Evolutionary conservation across 345 rosid genomes (phyloP), one percentile per base, ranked within the genome.

Genomic region (Aquilaria sinensis): DNA sequence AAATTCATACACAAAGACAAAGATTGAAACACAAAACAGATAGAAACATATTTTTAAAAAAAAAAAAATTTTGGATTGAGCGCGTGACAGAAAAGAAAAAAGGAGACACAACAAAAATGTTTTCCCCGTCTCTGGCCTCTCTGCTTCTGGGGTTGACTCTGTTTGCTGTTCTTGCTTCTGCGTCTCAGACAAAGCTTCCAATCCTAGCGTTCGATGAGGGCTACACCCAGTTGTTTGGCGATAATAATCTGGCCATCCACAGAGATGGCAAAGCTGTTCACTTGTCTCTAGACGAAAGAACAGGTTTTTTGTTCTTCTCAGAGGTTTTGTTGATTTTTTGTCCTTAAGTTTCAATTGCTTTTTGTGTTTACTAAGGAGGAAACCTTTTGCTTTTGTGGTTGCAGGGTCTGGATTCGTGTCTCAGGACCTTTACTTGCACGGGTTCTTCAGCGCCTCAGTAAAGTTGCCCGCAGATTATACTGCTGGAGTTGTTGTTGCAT

Each of bases 381-480:
- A 37, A 37, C 43, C 53, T 12, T 5, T 31, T 48, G 37, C 4
- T 32, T 37, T 7, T 15, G 23, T n/a, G 52, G 29, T 59, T 64
- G 46, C 93, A 91, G 97, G 96, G 70, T 91, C 96, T 73, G 98
- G 97, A 53, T 90, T 93, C 73, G 90, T 70, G 56, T 93, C 98
- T 61, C 86, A 86, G 47, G 91, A 85, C 72, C 78, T 85, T 49
- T 93, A 90, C 71, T 70, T 80, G 23, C 90, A 83, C 75, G 97
- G 97, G 0, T 88, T 84, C 71, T 93, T 93, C 83, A 85, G 96
- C 70, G 89, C 96, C 65, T 87, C 92, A 31, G 81, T 93, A 31
- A 90, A 87, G 78, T 65, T 89, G 70, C 97, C 98, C 67, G 70
- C 93, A 16, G 92, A 89, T 78, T 81, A 92, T 63, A 84, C 92